Evolutionary conservation across 1,139 yeast genomes (phyloP).

Genomic region (Candida anutae): DNA sequence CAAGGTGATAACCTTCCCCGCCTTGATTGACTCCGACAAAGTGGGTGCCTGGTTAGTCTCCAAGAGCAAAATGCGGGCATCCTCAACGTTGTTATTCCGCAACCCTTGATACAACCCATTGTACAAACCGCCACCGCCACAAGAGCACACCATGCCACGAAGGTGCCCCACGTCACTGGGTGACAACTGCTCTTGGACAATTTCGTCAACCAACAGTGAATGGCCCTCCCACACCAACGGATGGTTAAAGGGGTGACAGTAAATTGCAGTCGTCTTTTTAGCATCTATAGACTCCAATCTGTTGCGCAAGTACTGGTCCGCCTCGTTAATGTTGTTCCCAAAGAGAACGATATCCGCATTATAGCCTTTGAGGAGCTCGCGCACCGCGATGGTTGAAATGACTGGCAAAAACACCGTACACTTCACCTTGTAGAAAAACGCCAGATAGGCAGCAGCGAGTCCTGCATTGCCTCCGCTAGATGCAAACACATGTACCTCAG

Average conservation of each 20-base stretch:
- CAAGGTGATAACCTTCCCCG: conserved; percentile 37
- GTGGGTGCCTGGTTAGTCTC: conserved; percentile 61
- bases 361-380: conserved; percentile 24
- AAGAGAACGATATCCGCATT: conserved; percentile 49
- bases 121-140: conserved; percentile 73
- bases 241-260: conserved; percentile 67
- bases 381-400: conserved; percentile 27
- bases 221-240: conserved; percentile 66
- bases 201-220: conserved; percentile 51
- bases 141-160: conserved; percentile 57
- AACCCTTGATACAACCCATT: conserved; percentile 57
- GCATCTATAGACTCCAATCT: conserved; percentile 10
- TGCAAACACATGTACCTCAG: conserved; percentile 43
- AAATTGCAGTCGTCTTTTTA: conserved; percentile 29
- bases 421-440: conserved; percentile 32
- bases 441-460: conserved; percentile 62
- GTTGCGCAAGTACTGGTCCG: conserved; percentile 43
- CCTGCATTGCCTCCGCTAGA: conserved; percentile 82
- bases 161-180: conserved; percentile 19
- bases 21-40: conserved; percentile 39
- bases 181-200: conserved; percentile 30
- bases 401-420: conserved; percentile 65
- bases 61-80: conserved; percentile 14
- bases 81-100: conserved; percentile 23
- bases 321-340: conserved; percentile 61